These are phyloP conservation scores for Yamadazyma kanchanaburiensis DNA, from an alignment of 1,139 yeast genomes.

Conservation along the genomic window DNA sequence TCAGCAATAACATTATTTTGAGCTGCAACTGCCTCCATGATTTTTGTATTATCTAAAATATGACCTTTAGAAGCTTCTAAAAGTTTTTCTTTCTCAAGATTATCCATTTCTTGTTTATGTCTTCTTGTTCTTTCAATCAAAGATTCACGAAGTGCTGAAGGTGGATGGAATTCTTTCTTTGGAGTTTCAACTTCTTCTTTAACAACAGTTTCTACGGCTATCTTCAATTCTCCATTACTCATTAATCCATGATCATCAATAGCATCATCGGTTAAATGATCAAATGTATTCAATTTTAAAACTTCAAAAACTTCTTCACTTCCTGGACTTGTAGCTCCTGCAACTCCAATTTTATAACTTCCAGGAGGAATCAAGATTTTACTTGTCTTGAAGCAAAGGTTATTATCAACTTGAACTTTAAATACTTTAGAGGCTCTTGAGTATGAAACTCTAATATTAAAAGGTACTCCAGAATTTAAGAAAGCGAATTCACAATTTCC, in stretches of 20 bases:
- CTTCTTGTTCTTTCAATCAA: conserved; percentile 36
- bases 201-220: conserved; percentile 11
- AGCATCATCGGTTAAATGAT: conserved; percentile 52
- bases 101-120: conserved; percentile 23
- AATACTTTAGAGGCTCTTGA: conserved; percentile 40
- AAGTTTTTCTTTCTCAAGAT: conserved; percentile 10
- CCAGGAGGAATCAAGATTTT: conserved; percentile 38
- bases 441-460: conserved; percentile 62
- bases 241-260: conserved; percentile 55
- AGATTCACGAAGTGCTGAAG: conserved; percentile 29
- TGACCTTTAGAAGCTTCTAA: background rate
- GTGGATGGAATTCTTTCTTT: conserved; percentile 16
- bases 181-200: conserved; percentile 4
- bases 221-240: conserved; percentile 38
- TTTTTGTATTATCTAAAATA: background rate
- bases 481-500: conserved; percentile 59
- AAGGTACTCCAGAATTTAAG: conserved; percentile 67
- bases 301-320: conserved; percentile 61
- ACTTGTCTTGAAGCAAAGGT: conserved; percentile 64
- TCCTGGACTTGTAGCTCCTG: conserved; percentile 36
- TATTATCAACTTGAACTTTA: conserved; percentile 68
- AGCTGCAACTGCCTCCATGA: background rate
- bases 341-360: conserved; percentile 48
- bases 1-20: conserved; percentile 1
- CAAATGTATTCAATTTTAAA: conserved; percentile 52